Base-by-base conservation (phyloP, 495 filamentous ascomycete genomes). In the Podospora conica region DNA sequence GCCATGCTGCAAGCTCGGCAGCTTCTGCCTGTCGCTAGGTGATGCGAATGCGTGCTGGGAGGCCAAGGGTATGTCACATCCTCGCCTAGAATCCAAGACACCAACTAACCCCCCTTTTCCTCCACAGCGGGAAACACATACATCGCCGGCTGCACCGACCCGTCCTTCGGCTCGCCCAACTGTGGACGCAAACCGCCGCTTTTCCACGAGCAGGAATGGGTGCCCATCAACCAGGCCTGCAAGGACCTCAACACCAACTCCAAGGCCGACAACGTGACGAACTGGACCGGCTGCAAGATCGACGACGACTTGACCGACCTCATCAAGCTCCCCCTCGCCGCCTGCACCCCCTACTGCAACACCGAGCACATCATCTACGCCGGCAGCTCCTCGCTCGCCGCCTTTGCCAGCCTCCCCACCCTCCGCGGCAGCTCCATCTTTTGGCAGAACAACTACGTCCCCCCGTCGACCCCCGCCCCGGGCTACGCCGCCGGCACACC, bases 191-290 rank as follows among this genome's bases (percentile, higher is more conserved):
- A 70, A 25, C 68, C 65, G 24, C 60, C 60, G 0, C 11, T 24
- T 12, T 70, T 70, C 65, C 68, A 67, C 61, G 58, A 67, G 15
- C 65, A 67, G 33, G 68, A 70, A 65, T 70, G 68, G 68, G 68
- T 70, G 27, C 61, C 65, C 65, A 67, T 70, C 65, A 70, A 67
- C 62, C 68, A 70, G 27, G 68, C 68, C 21, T 70, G 68, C 68
- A 67, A 40, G 21, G 63, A 67, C 61, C 58, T 70, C 27, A 67
- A 70, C 65, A 21, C 61, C 48, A 57, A 65, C 53, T 56, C 23
- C 27, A 18, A 12, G 1, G 25, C 11, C 15, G 23, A 40, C n/a
- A 29, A 48, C 31, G 33, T 61, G 1, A 67, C 62, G 2, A 70
- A 70, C 61, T 70, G 68, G 68, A 70, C 68, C 7, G 68, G 68